Base-by-base conservation (phyloP, 2,329 filamentous ascomycete species). In the Simplicillium aogashimaense region DNA sequence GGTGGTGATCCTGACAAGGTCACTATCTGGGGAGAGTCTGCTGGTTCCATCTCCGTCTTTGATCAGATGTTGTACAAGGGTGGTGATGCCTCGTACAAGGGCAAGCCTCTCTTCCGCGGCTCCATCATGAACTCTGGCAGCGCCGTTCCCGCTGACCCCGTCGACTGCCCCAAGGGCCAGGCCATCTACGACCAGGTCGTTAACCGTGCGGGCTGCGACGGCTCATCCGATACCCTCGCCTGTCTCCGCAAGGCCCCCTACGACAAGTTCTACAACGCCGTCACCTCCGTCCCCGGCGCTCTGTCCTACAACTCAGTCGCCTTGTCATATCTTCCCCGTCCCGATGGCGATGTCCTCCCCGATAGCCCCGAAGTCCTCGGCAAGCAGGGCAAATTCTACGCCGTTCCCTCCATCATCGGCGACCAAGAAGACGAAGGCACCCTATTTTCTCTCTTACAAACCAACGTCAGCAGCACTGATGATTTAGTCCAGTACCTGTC, bases 371-470 rank as follows among this genome's bases (percentile, higher is more conserved):
- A 89, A 1, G 40, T 69, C 0, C 63, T 85, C 4, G 61, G 72
- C 2, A 41, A 49, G 3, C 50, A 55, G 0, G 76, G 79, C 12
- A 67, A 68, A 5, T 70, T 69, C 43, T 56, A 68, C 15, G 60
- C 64, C 2, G 67, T 72, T 2, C 68, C 69, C 29, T 65, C 67
- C 61, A 72, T 72, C 47, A 72, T 83, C 31, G 83, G 85, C 33
- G 74, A 86, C 53, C 82, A 87, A 57, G 83, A 89, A 63, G 85
- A 90, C 53, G 84, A 90, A 58, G 83, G 84, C 14, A 87, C 84
- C 0, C 58, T 89, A 2, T 87, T 89, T 54, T 67, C 78, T 5
- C 65, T 89, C 29, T 80, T 81, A 56, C 81, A 85, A 47, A 54
- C 59, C 28, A 86, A 88, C 54, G 63, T 89, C 38, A 83, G 75